A percentile compares a stretch with the other conserved stretches of the same genome.
Evolutionary conservation across 495 filamentous ascomycete genomes (phyloP).

Genomic region (Penicillium samsonianum): DNA sequence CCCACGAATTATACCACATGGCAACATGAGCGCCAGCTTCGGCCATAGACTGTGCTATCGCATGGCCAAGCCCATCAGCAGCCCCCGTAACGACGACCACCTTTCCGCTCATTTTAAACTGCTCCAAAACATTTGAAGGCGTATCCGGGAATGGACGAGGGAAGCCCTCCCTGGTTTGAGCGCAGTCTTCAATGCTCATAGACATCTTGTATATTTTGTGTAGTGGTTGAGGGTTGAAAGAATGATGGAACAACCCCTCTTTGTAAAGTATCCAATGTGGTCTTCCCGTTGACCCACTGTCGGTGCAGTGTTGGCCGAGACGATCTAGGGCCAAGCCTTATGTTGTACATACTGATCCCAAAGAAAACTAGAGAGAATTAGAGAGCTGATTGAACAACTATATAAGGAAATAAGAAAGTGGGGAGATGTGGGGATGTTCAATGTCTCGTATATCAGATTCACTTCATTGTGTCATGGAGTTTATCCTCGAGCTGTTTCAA

Average conservation of each 20-base stretch:
- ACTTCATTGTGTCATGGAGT: too few relatives aligned
- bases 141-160: slow-evolving; percentile 44
- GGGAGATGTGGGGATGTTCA: too few relatives aligned
- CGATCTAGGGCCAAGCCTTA: too few relatives aligned
- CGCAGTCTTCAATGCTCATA: slow-evolving; percentile 46
- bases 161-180: slow-evolving; percentile 35
- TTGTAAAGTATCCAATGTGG: slow-evolving; percentile 2
- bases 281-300: slow-evolving; percentile 2
- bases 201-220: slow-evolving; percentile 43
- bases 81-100: slow-evolving; percentile 39
- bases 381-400: too few relatives aligned
- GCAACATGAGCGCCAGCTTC: slow-evolving; percentile 36
- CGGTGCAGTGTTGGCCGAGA: slow-evolving; percentile 10
- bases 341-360: too few relatives aligned
- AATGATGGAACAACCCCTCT: neutral
- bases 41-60: slow-evolving; percentile 38
- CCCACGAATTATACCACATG: slow-evolving; percentile 46
- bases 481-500: too few relatives aligned
- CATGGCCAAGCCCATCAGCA: slow-evolving; percentile 40
- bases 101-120: slow-evolving; percentile 44
- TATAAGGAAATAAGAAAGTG: too few relatives aligned
- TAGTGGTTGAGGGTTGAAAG: neutral
- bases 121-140: slow-evolving; percentile 45
- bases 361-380: too few relatives aligned
- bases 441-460: too few relatives aligned